A percentile compares a stretch with the other conserved stretches of the same genome.
These are phyloP conservation scores for Lanmaoa rubissima DNA, from an alignment of 768 basidiomycete genomes.

Conservation along the genomic window DNA sequence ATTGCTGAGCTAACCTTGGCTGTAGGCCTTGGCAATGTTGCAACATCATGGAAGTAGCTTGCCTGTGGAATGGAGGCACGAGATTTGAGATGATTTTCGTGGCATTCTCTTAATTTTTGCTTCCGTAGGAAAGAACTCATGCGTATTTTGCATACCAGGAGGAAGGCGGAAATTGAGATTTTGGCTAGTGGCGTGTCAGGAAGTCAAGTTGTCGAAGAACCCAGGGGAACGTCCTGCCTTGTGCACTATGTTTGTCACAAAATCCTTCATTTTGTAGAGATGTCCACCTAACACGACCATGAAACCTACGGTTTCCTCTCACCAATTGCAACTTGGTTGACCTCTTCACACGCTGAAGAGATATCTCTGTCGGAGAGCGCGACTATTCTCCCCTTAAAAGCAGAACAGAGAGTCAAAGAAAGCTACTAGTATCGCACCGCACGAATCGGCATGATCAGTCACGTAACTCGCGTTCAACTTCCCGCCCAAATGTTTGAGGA, in stretches of 20 bases:
- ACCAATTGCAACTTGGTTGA: not conserved
- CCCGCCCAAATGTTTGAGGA: too few species aligned
- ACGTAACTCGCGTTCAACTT: too few species aligned
- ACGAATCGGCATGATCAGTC: too few species aligned
- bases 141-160: constrained; percentile 75
- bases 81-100: constrained; percentile 1
- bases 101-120: constrained; percentile 2
- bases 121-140: constrained; percentile 69
- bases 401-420: not conserved
- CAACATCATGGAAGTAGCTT: constrained; percentile 38
- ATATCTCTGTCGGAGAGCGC: not conserved
- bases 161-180: constrained; percentile 92
- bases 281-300: constrained; percentile 16
- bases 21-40: constrained; percentile 67
- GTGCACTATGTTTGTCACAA: constrained; percentile 29
- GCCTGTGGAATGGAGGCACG: constrained; percentile 69
- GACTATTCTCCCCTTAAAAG: not conserved
- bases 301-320: not conserved
- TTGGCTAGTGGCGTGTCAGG: constrained; percentile 29
- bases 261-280: constrained; percentile 27
- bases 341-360: not conserved
- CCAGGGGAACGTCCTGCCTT: constrained; percentile 16
- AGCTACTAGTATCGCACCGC: not conserved
- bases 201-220: constrained; percentile 1
- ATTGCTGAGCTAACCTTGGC: not conserved